Base-by-base conservation (phyloP, 1,284 basidiomycete genomes). In the Kwoniella shivajii region DNA sequence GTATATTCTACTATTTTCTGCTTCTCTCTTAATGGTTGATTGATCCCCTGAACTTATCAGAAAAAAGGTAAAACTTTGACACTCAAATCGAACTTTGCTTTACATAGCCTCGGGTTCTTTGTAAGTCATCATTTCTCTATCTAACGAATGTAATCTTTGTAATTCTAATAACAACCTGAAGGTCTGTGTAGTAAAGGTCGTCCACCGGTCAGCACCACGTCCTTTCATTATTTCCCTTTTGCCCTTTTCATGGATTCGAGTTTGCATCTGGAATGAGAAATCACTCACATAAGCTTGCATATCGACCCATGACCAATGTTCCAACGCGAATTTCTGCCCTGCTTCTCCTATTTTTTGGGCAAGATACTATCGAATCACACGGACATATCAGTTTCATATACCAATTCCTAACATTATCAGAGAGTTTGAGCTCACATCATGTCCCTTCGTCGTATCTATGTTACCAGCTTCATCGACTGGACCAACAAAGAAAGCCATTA, bases 231-330 rank as follows among this genome's bases (percentile, higher is more conserved):
- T 16, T 34, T 29, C n/a, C 11, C 7, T 31, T 10, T 34, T 37
- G 4, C 36, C 16, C 31, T 29, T 36, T 7, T 27, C 27, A 16
- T 20, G 24, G 22, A 42, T 42, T 24, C 4, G 10, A 24, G 22
- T 2, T 36, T 20, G 24, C 27, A 16, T 16, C 6, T 13, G 14
- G 5, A 10, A 29, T 6, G 7, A 5, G 18, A 49, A 10, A 33
- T 18, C 10, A 67, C 74, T 68, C 64, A 78, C 74, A 59, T 79
- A 80, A 14, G 78, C 78, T 64, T 80, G 78, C 78, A 81, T 79
- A 60, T 80, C 78, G 31, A 75, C 73, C 76, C 74, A 78, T 44
- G 79, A 69, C 80, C 80, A 81, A 59, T 81, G 74, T 18, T 76
- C 64, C 30, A 73, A 64, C 1, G 80, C 76, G 66, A 80, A 82